These are phyloP conservation scores for Collariella sp. DNA, from an alignment of 495 filamentous ascomycete genomes.

Conservation along the genomic window DNA sequence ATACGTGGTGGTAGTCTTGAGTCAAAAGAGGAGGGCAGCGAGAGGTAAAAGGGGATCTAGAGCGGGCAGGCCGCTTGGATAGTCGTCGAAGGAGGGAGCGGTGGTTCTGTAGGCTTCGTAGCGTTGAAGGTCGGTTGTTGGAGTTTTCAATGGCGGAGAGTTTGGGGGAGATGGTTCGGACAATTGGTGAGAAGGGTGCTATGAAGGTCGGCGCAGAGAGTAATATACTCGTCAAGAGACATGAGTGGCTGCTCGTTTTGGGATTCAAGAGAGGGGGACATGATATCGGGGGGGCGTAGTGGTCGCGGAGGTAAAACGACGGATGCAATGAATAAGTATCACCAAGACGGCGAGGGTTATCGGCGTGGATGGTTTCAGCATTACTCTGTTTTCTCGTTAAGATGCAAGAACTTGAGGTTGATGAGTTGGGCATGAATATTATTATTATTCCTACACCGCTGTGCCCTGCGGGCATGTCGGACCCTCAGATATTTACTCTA, in stretches of 20 bases:
- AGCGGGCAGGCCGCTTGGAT: background rate
- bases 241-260: background rate
- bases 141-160: background rate
- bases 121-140: slow-evolving; percentile 1
- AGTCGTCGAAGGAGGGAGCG: background rate
- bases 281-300: background rate
- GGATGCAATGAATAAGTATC: background rate
- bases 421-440: too few relatives aligned
- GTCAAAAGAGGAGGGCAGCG: background rate
- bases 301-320: background rate
- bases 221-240: background rate
- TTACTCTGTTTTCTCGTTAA: background rate
- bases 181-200: background rate
- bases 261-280: background rate
- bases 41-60: background rate
- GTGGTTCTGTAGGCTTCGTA: slow-evolving; percentile 1
- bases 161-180: background rate
- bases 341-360: background rate
- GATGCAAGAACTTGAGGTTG: slow-evolving; percentile 1
- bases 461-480: too few relatives aligned
- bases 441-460: too few relatives aligned
- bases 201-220: background rate
- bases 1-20: background rate
- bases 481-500: too few relatives aligned
- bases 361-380: background rate